Base-by-base conservation (phyloP, 2,329 filamentous ascomycete species). In the Penicillium oxalicum region DNA sequence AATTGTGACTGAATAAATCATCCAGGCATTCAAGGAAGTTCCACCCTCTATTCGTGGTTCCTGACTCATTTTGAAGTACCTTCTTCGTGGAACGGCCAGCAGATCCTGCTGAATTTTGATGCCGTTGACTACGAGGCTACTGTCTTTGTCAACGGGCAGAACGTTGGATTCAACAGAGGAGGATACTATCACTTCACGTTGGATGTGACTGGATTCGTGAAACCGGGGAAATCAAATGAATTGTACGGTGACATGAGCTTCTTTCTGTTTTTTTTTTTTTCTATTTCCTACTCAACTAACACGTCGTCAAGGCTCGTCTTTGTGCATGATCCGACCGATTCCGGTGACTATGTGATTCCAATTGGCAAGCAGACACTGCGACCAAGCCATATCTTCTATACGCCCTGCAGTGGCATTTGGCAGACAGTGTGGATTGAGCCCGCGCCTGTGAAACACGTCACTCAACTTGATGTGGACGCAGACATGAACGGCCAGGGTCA, bases 341-440 rank as follows among this genome's bases (percentile, higher is more conserved):
- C 64, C 28, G 71, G 72, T 2, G 65, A 67, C 4, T 71, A 74
- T 49, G 74, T 82, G 9, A 82, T 84, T 37, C 83, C 84, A 0
- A 75, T 85, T 38, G 84, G 84, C 53, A 86, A 87, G 62, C 83
- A 86, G 62, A 78, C 76, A 0, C 60, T 77, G 0, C 68, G 66
- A 0, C 80, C 78, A 1, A 56, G 53, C 13, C 64, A 67, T 56
- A 88, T 88, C 51, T 88, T 85, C 64, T 88, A 88, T 62, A 81
- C 81, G 0, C 81, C 85, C 0, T 88, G 84, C 61, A 84, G 81
- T 32, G 85, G 85, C 4, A 87, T 88, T 54, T 88, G 85, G 85
- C 84, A 87, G 61, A 77, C 76, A 13, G 84, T 88, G 0, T 88
- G 84, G 84, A 69, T 88, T 2, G 81, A 86, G 61, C 74, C 78